Base-by-base conservation (phyloP, 768 basidiomycete genomes). In the Mycena amicta region DNA sequence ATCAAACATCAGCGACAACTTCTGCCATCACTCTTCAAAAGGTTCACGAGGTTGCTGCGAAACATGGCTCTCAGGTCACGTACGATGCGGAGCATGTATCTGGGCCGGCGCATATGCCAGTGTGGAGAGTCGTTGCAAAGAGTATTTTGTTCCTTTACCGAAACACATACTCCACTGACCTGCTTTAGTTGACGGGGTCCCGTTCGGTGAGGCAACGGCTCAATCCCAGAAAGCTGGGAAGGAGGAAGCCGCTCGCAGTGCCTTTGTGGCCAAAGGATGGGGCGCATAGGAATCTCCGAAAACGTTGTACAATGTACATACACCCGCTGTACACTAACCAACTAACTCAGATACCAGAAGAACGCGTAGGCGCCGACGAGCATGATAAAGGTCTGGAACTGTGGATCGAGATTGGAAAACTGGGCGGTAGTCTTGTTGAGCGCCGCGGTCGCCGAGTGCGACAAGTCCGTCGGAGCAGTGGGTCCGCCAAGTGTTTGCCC, bases 401-500 rank as follows among this genome's bases (percentile, higher is more conserved):
- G 88, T 4, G 90, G 84, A 64, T 87, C 83, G 56, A 92, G 71
- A 53, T 82, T 81, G 15, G 73, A 71, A 55, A 85, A 72, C n/a
- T 63, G 67, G 13, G 71, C 75, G 2, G 71, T 64, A 1, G 73
- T 71, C 49, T 77, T 74, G 25, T 68, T 71, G n/a, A 85, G 73
- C 11, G 64, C 70, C 6, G 70, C 77, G 3, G 70, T 63, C 1
- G 74, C 72, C 50, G 77, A 73, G 23, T 64, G 71, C 11, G 70
- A 67, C 27, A 73, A 61, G 50, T 79, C 73, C 20, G 74, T 63
- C 6, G 74, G 65, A 18, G 75, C 71, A 26, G 79, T 63, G 15
- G 77, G 70, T 26, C 84, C 84, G 22, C 86, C 88, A 1, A 94
- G 77, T 5, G 87, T 92, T 8, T 87, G 86, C 23, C 92, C 92